Evolutionary conservation across 306 rosid genomes (phyloP).

Genomic region (Mimosa pudica): DNA sequence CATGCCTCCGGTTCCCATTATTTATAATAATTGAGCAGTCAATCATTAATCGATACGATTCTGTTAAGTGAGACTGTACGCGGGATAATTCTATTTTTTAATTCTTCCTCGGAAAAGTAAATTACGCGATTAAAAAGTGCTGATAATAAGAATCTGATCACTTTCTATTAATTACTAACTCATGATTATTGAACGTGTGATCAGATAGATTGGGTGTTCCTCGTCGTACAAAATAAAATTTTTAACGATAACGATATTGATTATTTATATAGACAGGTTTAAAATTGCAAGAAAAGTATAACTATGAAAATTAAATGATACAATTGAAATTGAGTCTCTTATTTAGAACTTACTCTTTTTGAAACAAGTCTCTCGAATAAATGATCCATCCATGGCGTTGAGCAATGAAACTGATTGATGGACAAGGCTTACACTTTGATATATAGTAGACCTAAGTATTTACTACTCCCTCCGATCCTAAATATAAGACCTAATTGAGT

Average conservation of each 20-base stretch:
- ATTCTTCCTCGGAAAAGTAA: not conserved
- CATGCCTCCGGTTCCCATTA: constrained; percentile 37
- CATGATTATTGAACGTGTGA: not conserved
- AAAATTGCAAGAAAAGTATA: not conserved
- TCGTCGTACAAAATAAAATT: not conserved
- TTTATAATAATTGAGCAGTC: not conserved
- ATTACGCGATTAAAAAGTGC: not conserved
- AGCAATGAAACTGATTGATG: constrained; percentile 5
- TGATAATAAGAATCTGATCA: not conserved
- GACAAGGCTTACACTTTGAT: constrained; percentile 16
- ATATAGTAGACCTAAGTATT: constrained; percentile 26
- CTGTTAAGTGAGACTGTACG: constrained; percentile 7
- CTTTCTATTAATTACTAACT: not conserved
- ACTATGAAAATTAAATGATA: not conserved
- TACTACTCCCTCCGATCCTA: not conserved
- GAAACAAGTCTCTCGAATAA: not conserved
- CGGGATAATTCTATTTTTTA: not conserved
- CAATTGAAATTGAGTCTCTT: too few species aligned
- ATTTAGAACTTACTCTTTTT: too few species aligned
- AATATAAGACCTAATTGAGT: too few species aligned
- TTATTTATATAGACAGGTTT: not conserved
- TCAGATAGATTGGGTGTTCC: not conserved
- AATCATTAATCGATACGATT: not conserved
- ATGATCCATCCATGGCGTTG: constrained; percentile 18
- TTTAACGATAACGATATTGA: too few species aligned